Evolutionary conservation across 176 grass and related monocot species (phyloP).

Genomic region (Microstegium vimineum): DNA sequence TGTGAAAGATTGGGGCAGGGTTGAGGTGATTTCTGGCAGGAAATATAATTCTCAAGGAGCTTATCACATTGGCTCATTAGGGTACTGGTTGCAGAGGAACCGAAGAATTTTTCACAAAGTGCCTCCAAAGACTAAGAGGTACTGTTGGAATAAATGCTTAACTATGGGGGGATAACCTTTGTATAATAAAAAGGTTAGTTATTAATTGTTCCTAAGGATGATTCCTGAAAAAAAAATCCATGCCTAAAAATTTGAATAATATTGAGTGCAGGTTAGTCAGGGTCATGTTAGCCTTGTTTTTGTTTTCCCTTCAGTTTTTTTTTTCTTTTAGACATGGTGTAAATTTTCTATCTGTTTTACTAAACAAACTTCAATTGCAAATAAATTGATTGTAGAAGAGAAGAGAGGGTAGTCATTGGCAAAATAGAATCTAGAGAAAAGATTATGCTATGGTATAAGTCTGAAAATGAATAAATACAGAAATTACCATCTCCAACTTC

Average conservation of each 20-base stretch:
- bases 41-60: no score
- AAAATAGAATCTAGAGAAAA: not conserved
- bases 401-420: not conserved
- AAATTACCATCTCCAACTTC: slow-evolving; percentile 65
- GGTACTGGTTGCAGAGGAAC: not conserved
- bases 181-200: not conserved
- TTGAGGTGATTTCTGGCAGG: no score
- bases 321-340: not conserved
- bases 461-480: slow-evolving; percentile 19
- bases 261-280: no score
- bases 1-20: no score
- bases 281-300: no score
- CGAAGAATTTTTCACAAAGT: not conserved
- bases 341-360: not conserved
- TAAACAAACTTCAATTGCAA: not conserved
- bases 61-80: not conserved
- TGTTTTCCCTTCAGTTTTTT: not conserved
- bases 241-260: not conserved
- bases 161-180: no score
- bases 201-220: not conserved
- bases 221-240: not conserved
- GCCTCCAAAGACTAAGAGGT: not conserved
- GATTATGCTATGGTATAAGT: slow-evolving; percentile 7
- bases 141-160: not conserved
- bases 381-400: not conserved